These are phyloP conservation scores for Hyaloperonospora brassicae DNA, from an alignment of 352 stramenopile genomes.

Conservation along the genomic window DNA sequence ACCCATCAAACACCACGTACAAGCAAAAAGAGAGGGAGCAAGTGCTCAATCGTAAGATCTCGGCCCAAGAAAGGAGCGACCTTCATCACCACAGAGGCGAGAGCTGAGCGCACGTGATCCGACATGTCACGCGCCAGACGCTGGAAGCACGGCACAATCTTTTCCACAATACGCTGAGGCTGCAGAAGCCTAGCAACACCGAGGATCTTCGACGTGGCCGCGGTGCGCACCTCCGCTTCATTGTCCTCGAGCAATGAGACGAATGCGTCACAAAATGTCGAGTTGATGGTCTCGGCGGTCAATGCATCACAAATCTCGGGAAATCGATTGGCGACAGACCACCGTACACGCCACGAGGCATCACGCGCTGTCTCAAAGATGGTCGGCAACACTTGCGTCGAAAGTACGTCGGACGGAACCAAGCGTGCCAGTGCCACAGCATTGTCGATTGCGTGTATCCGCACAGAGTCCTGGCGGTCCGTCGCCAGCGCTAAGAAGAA, in stretches of 20 bases:
- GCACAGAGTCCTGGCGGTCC: slow-evolving; percentile 94
- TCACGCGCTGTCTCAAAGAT: slow-evolving; percentile 90
- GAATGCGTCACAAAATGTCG: slow-evolving; percentile 80
- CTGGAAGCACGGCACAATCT: slow-evolving; percentile 80
- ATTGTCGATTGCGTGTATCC: slow-evolving; percentile 96
- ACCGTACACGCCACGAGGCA: slow-evolving; percentile 97
- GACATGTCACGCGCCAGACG: slow-evolving; percentile 95
- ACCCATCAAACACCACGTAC: slow-evolving; percentile 28
- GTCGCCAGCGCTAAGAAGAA: slow-evolving; percentile 76
- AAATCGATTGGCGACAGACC: slow-evolving; percentile 96
- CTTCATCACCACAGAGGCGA: slow-evolving; percentile 94
- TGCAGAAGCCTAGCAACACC: slow-evolving; percentile 48
- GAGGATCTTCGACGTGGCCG: slow-evolving; percentile 87
- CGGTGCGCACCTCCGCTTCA: slow-evolving; percentile 94
- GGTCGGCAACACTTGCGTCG: slow-evolving; percentile 81
- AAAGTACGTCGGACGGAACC: slow-evolving; percentile 56
- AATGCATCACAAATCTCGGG: slow-evolving; percentile 88
- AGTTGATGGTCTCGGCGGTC: slow-evolving; percentile 55
- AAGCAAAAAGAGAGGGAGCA: slow-evolving; percentile 93
- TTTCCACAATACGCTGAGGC: slow-evolving; percentile 59
- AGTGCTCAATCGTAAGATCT: slow-evolving; percentile 89
- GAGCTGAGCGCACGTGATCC: slow-evolving; percentile 93
- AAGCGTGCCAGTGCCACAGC: slow-evolving; percentile 91
- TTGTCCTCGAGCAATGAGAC: slow-evolving; percentile 94
- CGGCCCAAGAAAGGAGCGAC: slow-evolving; percentile 89